phyloP scores from a whole-genome alignment of 1,284 basidiomycete genomes.

The Papiliotrema nemorosa region DNA sequence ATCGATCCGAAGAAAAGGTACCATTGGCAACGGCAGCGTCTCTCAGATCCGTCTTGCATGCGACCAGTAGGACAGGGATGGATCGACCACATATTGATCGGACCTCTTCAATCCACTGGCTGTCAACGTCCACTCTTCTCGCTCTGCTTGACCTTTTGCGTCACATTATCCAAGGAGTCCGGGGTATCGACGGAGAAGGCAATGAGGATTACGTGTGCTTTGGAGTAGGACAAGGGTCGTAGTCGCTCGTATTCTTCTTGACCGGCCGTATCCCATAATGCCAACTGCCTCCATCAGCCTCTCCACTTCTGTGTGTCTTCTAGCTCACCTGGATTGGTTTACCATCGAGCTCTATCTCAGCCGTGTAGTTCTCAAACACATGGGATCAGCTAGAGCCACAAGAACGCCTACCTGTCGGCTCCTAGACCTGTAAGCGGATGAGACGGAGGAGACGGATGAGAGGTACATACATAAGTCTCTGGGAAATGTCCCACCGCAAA shows the following conservation, averaged over 20 bases:
- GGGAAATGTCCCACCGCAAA: conserved; percentile 97
- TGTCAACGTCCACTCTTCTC: conserved; percentile 11
- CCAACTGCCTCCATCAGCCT: conserved; percentile 58
- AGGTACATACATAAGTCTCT: conserved; percentile 73
- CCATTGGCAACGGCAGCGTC: conserved; percentile 50
- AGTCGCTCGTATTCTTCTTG: conserved; percentile 97
- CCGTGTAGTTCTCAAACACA: conserved; percentile 97
- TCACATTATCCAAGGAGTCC: conserved; percentile 93
- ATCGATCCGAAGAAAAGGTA: conserved; percentile 40
- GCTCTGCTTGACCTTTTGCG: conserved; percentile 65
- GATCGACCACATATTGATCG: conserved; percentile 75
- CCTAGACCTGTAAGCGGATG: neutral
- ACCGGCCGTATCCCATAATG: conserved; percentile 96
- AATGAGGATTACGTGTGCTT: conserved; percentile 97
- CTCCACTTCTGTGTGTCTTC: too few species aligned
- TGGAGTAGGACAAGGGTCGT: conserved; percentile 92
- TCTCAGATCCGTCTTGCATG: conserved; percentile 54
- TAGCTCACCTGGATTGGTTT: conserved; percentile 58
- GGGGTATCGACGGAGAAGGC: conserved; percentile 95
- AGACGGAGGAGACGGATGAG: neutral
- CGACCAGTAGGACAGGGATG: conserved; percentile 56
- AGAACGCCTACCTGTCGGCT: conserved; percentile 22
- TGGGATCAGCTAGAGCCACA: too few species aligned
- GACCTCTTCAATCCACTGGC: conserved; percentile 94
- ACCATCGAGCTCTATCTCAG: conserved; percentile 93